Evolutionary conservation across 164 flowering plant genomes (phyloP).

Genomic region (Berberis vulgaris): DNA sequence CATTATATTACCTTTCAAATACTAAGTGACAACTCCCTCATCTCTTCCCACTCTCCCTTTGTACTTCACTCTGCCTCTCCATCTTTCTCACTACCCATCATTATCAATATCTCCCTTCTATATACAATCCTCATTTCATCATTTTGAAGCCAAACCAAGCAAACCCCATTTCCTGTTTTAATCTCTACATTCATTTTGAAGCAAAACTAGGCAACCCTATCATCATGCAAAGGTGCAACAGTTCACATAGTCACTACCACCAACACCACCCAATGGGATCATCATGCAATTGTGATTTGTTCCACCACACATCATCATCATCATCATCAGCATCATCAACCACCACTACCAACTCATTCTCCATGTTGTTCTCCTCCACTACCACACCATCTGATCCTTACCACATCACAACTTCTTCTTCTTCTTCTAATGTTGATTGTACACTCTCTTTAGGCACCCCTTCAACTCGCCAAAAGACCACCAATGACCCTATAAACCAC

Average conservation of each 20-base stretch:
- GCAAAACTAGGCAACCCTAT: too few relatives aligned
- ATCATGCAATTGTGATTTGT: slow-evolving; percentile 44
- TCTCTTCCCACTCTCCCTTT: too few relatives aligned
- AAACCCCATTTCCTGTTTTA: too few relatives aligned
- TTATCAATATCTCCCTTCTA: too few relatives aligned
- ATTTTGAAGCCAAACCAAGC: too few relatives aligned
- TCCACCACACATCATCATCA: slow-evolving; percentile 9
- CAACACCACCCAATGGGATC: too few relatives aligned
- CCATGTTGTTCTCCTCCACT: slow-evolving; percentile 49
- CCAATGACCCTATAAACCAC: slow-evolving; percentile 6
- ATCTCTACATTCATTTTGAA: too few relatives aligned
- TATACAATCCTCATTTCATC: too few relatives aligned
- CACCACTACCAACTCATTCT: slow-evolving; percentile 26
- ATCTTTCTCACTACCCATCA: too few relatives aligned
- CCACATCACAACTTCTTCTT: slow-evolving; percentile 14
- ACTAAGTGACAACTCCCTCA: too few relatives aligned
- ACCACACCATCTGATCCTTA: not conserved
- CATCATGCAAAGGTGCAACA: slow-evolving; percentile 39
- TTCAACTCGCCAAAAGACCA: slow-evolving; percentile 51
- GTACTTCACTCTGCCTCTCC: too few relatives aligned
- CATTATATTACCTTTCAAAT: too few relatives aligned
- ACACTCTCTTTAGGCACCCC: slow-evolving; percentile 95
- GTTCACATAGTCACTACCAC: slow-evolving; percentile 18
- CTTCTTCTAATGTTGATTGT: slow-evolving; percentile 64
- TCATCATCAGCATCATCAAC: not conserved